A percentile compares a stretch with the other conserved stretches of the same genome.
Evolutionary conservation across 2,329 filamentous ascomycete genomes (phyloP).

Genomic region (Xylaria sp.): DNA sequence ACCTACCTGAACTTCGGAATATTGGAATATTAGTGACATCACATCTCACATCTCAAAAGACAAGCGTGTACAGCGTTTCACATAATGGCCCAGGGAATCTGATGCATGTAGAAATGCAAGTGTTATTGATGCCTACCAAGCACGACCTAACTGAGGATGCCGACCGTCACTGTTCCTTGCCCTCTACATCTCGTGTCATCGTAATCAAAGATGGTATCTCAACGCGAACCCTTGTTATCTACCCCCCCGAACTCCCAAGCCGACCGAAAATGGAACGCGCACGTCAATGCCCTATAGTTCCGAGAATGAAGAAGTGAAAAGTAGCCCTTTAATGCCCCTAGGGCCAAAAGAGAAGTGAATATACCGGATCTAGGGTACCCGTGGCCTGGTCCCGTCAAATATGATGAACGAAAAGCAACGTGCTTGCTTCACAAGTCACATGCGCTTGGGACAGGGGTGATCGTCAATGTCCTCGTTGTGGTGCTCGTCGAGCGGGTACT

Average conservation of each 20-base stretch:
- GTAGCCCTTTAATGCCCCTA: constrained; percentile 33
- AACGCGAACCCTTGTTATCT: constrained; percentile 16
- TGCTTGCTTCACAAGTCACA: constrained; percentile 15
- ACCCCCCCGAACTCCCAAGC: constrained; percentile 23
- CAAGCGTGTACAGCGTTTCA: neutral
- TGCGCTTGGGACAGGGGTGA: constrained; percentile 5
- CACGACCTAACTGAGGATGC: neutral
- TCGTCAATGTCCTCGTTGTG: constrained; percentile 13
- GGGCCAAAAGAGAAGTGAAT: constrained; percentile 36
- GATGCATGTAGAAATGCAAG: constrained; percentile 2
- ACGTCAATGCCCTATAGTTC: constrained; percentile 19
- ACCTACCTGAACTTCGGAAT: too few species aligned
- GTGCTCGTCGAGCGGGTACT: constrained; percentile 20
- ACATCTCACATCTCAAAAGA: neutral
- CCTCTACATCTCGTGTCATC: constrained; percentile 4
- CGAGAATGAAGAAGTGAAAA: constrained; percentile 14
- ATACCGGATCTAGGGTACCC: constrained; percentile 12
- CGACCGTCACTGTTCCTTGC: constrained; percentile 11
- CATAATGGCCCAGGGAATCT: neutral
- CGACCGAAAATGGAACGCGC: constrained; percentile 12
- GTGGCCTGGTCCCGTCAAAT: constrained; percentile 3
- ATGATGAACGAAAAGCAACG: constrained; percentile 15
- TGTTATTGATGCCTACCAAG: constrained; percentile 16
- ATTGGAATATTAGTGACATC: too few species aligned
- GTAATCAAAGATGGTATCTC: constrained; percentile 19